Base-by-base conservation (phyloP, 1,139 yeast species). In the Debaryomyces sp. region DNA sequence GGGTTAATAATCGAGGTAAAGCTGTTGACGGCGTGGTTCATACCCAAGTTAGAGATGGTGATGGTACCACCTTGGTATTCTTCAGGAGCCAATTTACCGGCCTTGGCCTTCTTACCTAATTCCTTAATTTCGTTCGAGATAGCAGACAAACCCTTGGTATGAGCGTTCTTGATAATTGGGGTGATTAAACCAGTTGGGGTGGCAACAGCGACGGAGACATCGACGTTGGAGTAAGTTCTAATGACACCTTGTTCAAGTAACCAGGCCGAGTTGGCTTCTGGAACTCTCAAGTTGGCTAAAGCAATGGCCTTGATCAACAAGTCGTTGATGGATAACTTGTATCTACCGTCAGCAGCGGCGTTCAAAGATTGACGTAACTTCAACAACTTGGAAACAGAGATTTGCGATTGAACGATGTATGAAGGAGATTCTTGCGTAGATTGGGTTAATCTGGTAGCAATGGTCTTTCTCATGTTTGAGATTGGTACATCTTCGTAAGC, bases 61-160 rank as follows among this genome's bases (percentile, higher is more conserved):
- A 94, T 89, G 60, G 99, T 92, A 67, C 99, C 99, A 63, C 99
- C 99, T 80, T 90, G 97, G 84, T 87, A 95, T 77, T 94, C 99
- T 71, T 90, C 96, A 55, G 99, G 99, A 58, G 75, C 68, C 68
- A 94, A 84, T 79, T 92, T 94, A 73, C 91, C 92, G 54, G 81
- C 90, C 75, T 94, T 91, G 55, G 99, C 99, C 75, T 95, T 90
- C 80, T 89, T 89, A 62, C 97, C 99, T 62, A 94, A 82, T 62
- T 87, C 97, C 80, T 94, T 94, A 63, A 90, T 83, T 70, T 87
- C 91, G 56, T 72, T 70, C 41, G 98, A 92, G 65, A 94, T 94
- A 39, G 84, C 63, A 46, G 85, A 81, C 55, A 94, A 81, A 40
- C 99, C 99, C 80, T 87, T 89, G 56, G 86, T 62, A 66, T 94